phyloP scores from a whole-genome alignment of 257 asterid genomes.

The Henckelia pumila region DNA sequence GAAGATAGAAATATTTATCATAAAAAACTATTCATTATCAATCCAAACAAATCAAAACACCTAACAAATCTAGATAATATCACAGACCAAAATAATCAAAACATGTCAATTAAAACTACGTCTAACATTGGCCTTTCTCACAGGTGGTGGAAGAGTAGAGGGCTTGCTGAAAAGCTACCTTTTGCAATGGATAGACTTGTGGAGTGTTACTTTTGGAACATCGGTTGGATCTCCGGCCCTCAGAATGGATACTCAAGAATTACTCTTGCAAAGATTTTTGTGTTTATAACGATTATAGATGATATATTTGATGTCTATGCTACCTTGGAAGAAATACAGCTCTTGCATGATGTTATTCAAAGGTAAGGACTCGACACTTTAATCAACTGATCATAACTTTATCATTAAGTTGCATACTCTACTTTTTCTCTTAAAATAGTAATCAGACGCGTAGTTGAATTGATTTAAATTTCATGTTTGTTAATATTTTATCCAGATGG shows the following conservation, averaged over 20 bases:
- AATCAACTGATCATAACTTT: too few species aligned
- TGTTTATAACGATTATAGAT: slow-evolving; percentile 24
- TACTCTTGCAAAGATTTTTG: slow-evolving; percentile 26
- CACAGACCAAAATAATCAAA: too few species aligned
- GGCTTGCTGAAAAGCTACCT: slow-evolving; percentile 40
- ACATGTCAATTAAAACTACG: too few species aligned
- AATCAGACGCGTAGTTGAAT: too few species aligned
- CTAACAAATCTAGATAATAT: too few species aligned
- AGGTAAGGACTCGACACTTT: neutral
- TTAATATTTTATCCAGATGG: slow-evolving; percentile 21
- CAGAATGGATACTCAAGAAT: slow-evolving; percentile 25
- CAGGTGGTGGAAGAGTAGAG: slow-evolving; percentile 50
- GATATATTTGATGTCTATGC: slow-evolving; percentile 43
- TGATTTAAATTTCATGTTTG: too few species aligned
- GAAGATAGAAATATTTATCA: too few species aligned
- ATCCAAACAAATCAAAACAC: too few species aligned
- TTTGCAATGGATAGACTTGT: slow-evolving; percentile 55
- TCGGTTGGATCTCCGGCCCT: slow-evolving; percentile 31
- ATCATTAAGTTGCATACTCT: too few species aligned
- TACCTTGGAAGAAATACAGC: slow-evolving; percentile 37
- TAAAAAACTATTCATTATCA: too few species aligned
- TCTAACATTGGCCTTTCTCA: neutral
- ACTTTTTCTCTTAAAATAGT: too few species aligned
- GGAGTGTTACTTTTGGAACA: slow-evolving; percentile 41
- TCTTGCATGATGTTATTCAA: slow-evolving; percentile 21